Evolutionary conservation across 2,329 filamentous ascomycete species (phyloP).

Genomic region (Leptographium lundbergii): DNA sequence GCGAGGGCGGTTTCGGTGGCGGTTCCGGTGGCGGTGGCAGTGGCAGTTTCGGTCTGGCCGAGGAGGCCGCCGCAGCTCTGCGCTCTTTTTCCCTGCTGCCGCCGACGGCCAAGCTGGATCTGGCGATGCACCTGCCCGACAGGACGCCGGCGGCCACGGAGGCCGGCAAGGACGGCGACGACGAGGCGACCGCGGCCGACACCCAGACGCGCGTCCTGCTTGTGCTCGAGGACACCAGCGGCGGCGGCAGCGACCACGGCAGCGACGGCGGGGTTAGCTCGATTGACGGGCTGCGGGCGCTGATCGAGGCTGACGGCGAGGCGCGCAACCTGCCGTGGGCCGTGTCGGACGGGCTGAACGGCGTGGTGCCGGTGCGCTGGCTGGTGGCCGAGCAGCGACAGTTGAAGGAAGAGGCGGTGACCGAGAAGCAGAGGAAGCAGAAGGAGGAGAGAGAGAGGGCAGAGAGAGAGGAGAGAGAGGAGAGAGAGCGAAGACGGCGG

Average conservation of each 20-base stretch:
- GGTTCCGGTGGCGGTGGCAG: neutral
- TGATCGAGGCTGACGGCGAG: slow-evolving; percentile 29
- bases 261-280: slow-evolving; percentile 15
- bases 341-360: slow-evolving; percentile 9
- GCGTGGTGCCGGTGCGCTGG: slow-evolving; percentile 14
- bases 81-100: slow-evolving; percentile 21
- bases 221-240: slow-evolving; percentile 17
- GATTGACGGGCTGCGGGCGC: slow-evolving; percentile 20
- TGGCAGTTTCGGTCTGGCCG: slow-evolving; percentile 2
- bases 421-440: neutral
- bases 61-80: slow-evolving; percentile 7
- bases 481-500: neutral
- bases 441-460: neutral
- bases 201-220: slow-evolving; percentile 21
- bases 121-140: slow-evolving; percentile 12
- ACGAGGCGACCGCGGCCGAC: slow-evolving; percentile 12
- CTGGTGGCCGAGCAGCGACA: slow-evolving; percentile 9
- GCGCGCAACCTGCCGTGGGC: slow-evolving; percentile 28
- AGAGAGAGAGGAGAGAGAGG: neutral
- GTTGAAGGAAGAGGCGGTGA: neutral
- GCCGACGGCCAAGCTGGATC: slow-evolving; percentile 15
- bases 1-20: neutral
- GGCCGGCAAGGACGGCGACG: slow-evolving; percentile 3
- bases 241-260: slow-evolving; percentile 17
- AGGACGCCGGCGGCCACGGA: neutral